phyloP scores from a whole-genome alignment of 163 green algal genomes.

The Scenedesmus sp. region DNA sequence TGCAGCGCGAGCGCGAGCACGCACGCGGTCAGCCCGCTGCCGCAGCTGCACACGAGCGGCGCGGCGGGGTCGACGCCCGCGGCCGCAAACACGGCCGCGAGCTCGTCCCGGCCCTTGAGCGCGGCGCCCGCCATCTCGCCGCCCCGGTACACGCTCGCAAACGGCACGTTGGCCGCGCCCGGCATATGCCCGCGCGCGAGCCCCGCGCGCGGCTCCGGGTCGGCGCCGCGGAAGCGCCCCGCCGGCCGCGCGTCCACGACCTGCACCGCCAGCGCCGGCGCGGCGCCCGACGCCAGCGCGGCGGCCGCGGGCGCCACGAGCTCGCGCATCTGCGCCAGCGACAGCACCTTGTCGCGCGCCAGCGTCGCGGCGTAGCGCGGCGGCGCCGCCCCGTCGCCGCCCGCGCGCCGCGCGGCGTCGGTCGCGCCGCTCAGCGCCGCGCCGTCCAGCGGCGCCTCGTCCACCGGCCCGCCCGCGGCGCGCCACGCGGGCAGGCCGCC shows the following conservation, averaged over 20 bases:
- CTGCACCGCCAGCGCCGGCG: constrained; percentile 14
- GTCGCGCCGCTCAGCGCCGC: constrained; percentile 42
- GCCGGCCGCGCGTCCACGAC: constrained; percentile 68
- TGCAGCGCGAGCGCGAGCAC: constrained; percentile 85
- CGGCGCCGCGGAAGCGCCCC: constrained; percentile 74
- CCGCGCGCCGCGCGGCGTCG: too few relatives aligned
- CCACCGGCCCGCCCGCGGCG: constrained; percentile 59
- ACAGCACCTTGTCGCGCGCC: constrained; percentile 52
- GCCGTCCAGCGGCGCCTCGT: constrained; percentile 50
- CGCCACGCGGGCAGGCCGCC: constrained; percentile 88
- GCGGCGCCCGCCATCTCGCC: constrained; percentile 3
- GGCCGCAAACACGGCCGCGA: constrained; percentile 70
- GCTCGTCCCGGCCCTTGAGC: constrained; percentile 65
- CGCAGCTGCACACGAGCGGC: constrained; percentile 76
- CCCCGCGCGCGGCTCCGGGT: constrained; percentile 85
- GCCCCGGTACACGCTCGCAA: constrained; percentile 51
- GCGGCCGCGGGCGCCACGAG: constrained; percentile 9
- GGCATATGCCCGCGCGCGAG: constrained; percentile 91
- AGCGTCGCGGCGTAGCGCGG: constrained; percentile 55
- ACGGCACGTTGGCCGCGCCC: constrained; percentile 84
- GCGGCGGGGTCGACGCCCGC: constrained; percentile 75
- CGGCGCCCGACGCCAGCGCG: neutral
- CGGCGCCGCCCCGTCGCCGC: neutral
- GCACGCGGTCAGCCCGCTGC: constrained; percentile 93
- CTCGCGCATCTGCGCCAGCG: constrained; percentile 37